A percentile compares a stretch with the other conserved stretches of the same genome.
These are phyloP conservation scores for Thuja plicata DNA, from an alignment of 83 land plant species.

Conservation along the genomic window DNA sequence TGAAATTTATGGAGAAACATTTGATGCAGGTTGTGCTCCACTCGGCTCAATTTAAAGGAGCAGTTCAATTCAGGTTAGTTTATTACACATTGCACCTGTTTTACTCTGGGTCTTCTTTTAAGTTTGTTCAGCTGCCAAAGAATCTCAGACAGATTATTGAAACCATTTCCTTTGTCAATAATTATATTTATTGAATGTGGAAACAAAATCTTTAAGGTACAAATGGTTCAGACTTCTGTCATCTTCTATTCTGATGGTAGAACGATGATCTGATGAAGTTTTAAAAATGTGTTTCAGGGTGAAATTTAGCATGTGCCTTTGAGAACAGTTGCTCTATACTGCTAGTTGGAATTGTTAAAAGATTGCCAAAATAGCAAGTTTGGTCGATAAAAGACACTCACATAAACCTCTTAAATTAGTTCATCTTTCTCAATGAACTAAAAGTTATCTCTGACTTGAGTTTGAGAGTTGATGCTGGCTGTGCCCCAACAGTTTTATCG, in stretches of 20 bases:
- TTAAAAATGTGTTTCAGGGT: not conserved
- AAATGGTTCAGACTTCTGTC: not conserved
- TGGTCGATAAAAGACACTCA: not conserved
- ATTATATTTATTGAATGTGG: not conserved
- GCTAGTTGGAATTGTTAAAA: not conserved
- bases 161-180: not conserved
- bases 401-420: not conserved
- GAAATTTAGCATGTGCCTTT: not conserved
- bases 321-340: not conserved
- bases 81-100: not conserved
- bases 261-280: not conserved
- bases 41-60: conserved; percentile 73
- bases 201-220: not conserved
- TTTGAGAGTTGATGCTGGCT: not conserved
- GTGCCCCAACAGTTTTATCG: not conserved
- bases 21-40: conserved; percentile 48
- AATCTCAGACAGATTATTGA: not conserved
- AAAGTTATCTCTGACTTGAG: not conserved
- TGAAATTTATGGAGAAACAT: not conserved
- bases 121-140: not conserved
- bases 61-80: conserved; percentile 57
- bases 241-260: not conserved
- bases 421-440: not conserved
- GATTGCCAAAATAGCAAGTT: not conserved
- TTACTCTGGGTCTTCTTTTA: not conserved